Evolutionary conservation across 78 protist species (phyloP), one percentile per base, ranked within the genome.

Genomic region (Trichosphaerium sp.): DNA sequence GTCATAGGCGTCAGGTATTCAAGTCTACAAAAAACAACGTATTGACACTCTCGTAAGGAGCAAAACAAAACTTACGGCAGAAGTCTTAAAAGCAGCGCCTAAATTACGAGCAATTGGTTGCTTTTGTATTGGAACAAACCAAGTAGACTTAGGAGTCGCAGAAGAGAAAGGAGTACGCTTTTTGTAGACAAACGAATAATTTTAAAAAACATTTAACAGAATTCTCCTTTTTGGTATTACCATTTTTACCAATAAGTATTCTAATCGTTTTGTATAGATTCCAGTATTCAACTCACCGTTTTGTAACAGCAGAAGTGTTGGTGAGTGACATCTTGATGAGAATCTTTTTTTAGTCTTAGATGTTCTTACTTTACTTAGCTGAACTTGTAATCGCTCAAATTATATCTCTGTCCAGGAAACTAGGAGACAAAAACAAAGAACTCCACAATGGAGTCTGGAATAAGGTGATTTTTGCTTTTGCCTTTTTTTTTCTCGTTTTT

Each of bases 81-180:
- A 34, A n/a, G 83, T 90, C 11, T 28, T 91, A 32, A 42, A 60
- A 11, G 55, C 7, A 25, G 93, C 94, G 1, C 65, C 77, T 31
- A 42, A 78, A 26, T 66, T 91, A 37, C 37, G 79, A 21, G 83
- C 86, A 42, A 52, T 91, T 51, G 96, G 96, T 0, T 91, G 96
- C 78, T 91, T 89, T 77, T 91, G 96, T 69, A 91, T 91, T 61
- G 95, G 95, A 31, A 91, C 96, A 5, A 87, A 91, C 65, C 94
- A 88, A 48, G 85, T 75, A 35, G 94, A 90, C 40, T 49, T 90
- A 18, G 28, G 8, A 11, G 38, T 35, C 12, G 92, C 93, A 25
- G 81, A 74, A 31, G 55, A 42, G 2, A 43, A 25, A 21, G 84
- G 84, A 43, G 69, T 77, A 25, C 32, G 40, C 5, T 11, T 25